These are phyloP conservation scores for Clarireedia paspali DNA, from an alignment of 2,329 filamentous ascomycete species.

Conservation along the genomic window DNA sequence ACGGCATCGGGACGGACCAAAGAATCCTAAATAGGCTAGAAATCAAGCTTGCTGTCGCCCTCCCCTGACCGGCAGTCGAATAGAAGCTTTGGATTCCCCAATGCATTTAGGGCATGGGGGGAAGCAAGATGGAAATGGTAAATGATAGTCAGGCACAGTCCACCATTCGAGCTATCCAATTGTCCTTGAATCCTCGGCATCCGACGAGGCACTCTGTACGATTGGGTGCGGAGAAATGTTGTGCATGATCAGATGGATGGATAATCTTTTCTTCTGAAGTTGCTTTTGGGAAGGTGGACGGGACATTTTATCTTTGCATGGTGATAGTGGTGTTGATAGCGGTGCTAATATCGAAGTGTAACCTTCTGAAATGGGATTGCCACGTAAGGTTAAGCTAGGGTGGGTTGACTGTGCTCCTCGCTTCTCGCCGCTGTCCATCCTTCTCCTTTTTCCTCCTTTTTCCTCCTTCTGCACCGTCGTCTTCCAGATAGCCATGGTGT, in stretches of 20 bases:
- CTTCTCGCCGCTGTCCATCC: slow-evolving; percentile 2
- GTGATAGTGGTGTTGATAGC: background rate
- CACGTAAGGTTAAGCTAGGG: background rate
- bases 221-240: background rate
- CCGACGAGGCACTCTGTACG: background rate
- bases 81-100: background rate
- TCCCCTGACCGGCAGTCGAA: slow-evolving; percentile 8
- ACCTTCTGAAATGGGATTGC: slow-evolving; percentile 6
- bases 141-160: slow-evolving; percentile 4
- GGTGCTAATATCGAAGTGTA: background rate
- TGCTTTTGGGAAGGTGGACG: slow-evolving; percentile 1
- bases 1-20: background rate
- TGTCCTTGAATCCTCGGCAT: background rate
- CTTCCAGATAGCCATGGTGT: too few relatives aligned
- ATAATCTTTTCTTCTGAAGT: background rate
- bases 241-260: background rate
- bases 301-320: background rate
- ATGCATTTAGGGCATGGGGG: background rate
- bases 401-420: background rate
- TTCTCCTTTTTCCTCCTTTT: too few relatives aligned
- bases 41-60: background rate
- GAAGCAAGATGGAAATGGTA: background rate
- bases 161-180: background rate
- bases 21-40: background rate
- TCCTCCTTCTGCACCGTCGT: too few relatives aligned